phyloP scores from a whole-genome alignment of 176 grass and related monocot species.

The Secale cereale region DNA sequence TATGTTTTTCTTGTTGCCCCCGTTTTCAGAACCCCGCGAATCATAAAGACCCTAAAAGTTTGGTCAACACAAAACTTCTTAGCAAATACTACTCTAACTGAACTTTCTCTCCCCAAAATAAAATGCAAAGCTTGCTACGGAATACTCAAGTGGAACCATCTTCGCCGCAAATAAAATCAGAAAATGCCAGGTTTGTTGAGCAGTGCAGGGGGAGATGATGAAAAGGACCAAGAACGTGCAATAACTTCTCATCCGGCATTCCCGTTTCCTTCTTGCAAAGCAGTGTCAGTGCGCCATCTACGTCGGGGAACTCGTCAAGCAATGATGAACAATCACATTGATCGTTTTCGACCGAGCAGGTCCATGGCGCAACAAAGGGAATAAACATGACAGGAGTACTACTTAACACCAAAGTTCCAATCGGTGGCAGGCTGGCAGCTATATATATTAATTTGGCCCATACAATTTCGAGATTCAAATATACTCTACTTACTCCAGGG shows the following conservation, averaged over 20 bases:
- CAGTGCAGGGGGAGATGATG: background rate
- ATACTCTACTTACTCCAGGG: background rate
- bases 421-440: background rate
- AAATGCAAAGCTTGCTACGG: no score
- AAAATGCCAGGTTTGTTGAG: background rate
- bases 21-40: no score
- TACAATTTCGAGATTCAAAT: no score
- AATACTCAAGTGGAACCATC: no score
- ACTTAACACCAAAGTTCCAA: background rate
- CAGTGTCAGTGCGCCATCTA: background rate
- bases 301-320: background rate
- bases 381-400: background rate
- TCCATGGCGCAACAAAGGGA: background rate
- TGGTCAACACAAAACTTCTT: no score
- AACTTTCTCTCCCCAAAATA: no score
- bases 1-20: no score
- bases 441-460: background rate
- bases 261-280: background rate
- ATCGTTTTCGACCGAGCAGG: constrained; percentile 4
- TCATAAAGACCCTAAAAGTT: no score
- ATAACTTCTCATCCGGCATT: background rate
- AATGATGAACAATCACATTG: background rate
- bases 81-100: no score
- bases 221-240: background rate
- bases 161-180: no score